Evolutionary conservation across 345 rosid species (phyloP).

Genomic region (Cardamine occulta): DNA sequence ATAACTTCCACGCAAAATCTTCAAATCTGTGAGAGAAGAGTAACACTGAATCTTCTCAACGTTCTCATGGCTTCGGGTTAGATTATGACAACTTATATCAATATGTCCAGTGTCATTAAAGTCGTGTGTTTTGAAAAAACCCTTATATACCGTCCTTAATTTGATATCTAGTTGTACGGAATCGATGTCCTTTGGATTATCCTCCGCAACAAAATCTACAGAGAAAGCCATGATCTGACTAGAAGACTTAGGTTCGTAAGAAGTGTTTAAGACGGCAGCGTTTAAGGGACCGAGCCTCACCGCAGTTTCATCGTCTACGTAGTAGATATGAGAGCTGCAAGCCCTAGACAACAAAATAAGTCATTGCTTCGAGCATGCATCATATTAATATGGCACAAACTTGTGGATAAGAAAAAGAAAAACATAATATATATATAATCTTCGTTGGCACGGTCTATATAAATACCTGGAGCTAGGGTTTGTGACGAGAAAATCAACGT

Average conservation of each 20-base stretch:
- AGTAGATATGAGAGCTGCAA: background rate
- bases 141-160: constrained; percentile 8
- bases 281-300: constrained; percentile 22
- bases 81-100: constrained; percentile 7
- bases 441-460: no score
- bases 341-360: no score
- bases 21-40: background rate
- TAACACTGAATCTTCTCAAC: constrained; percentile 22
- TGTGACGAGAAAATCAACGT: no score
- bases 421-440: no score
- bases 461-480: no score
- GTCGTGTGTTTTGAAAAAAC: no score
- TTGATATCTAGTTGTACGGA: background rate
- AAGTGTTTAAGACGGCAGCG: constrained; percentile 12
- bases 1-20: no score
- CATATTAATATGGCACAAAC: no score
- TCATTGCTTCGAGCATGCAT: no score
- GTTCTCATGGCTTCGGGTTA: constrained; percentile 17
- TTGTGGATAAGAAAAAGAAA: no score
- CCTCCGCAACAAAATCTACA: constrained; percentile 14
- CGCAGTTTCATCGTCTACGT: background rate
- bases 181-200: background rate
- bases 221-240: constrained; percentile 23
- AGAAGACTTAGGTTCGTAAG: background rate
- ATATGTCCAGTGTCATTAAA: background rate